Base-by-base conservation (phyloP, 2,329 filamentous ascomycete species). In the Exophiala sp. region DNA sequence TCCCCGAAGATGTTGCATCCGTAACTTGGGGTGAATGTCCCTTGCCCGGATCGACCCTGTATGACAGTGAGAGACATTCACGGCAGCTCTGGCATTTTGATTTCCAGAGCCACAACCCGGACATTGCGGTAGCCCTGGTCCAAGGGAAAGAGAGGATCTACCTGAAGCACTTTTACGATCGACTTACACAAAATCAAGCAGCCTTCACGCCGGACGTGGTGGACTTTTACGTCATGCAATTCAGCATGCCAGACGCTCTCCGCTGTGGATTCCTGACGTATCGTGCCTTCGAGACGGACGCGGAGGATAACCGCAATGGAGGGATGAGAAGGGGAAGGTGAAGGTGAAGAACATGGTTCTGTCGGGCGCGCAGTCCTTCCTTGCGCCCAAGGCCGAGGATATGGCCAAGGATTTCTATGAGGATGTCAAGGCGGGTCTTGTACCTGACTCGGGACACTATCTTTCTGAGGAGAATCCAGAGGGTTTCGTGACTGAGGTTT, bases 21-120 rank as follows among this genome's bases (percentile, higher is more conserved):
- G 66, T 76, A 12, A 69, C 63, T 10, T 75, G 70, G 71, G 73
- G 71, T 11, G 73, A 76, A 59, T 74, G 70, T 52, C 72, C 72
- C 1, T 63, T 77, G 1, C 73, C 74, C 0, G 68, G 71, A 2
- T 51, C 51, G 24, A 50, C 33, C 11, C 18, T 54, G 54, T 70
- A 21, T 59, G 68, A 42, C 68, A 70, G 39, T 71, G 72, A 32
- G 73, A 74, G 58, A 67, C 67, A 18, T 65, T 73, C n/a, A 62
- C 76, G 7, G 68, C 64, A 10, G 29, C 59, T 69, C 3, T 74
- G 70, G 63, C 72, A 76, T 57, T 77, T 76, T 63, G 64, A 66
- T 33, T 76, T 76, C 61, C 72, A 76, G 47, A 55, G 52, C 43
- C 57, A 59, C 21, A 63, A 71, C 5, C 64, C 64, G 1, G 71